phyloP scores from a whole-genome alignment of 2,329 filamentous ascomycete species.

The Colletotrichum eleusines region DNA sequence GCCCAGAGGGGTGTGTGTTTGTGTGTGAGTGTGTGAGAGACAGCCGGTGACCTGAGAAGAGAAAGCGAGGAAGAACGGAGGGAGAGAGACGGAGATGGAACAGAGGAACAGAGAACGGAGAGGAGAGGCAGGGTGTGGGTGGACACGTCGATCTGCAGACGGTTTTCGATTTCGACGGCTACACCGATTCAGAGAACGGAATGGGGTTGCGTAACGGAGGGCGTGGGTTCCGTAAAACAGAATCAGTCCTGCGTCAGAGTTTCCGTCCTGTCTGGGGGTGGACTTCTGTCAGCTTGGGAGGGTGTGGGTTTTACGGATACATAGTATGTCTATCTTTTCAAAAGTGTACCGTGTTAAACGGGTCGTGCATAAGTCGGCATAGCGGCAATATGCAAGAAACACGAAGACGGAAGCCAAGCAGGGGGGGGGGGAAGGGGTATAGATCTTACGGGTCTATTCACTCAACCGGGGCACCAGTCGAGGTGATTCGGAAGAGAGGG shows the following conservation, averaged over 20 bases:
- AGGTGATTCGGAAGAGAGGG: background rate
- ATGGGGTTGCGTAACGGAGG: conserved; percentile 12
- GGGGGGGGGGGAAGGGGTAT: too few relatives aligned
- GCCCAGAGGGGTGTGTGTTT: conserved; percentile 6
- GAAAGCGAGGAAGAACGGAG: conserved; percentile 9
- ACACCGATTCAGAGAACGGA: conserved; percentile 1
- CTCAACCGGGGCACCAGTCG: conserved; percentile 25
- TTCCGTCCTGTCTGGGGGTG: background rate
- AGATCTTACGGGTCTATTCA: conserved; percentile 3
- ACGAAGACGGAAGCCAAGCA: background rate
- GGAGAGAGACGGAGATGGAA: background rate
- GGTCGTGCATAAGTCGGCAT: background rate
- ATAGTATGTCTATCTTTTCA: too few relatives aligned
- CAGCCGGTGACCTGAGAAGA: too few relatives aligned
- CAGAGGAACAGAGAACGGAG: background rate
- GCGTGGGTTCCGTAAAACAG: background rate
- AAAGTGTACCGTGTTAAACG: background rate
- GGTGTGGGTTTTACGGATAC: too few relatives aligned
- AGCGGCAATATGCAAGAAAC: conserved; percentile 11
- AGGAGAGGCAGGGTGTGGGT: conserved; percentile 15
- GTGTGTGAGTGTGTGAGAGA: background rate
- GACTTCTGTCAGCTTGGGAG: background rate
- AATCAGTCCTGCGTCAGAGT: conserved; percentile 8
- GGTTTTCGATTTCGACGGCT: background rate
- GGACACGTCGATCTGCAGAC: background rate